Evolutionary conservation across 2,329 filamentous ascomycete genomes (phyloP), one percentile per base, ranked within the genome.

Genomic region (Diaporthe citriasiana): DNA sequence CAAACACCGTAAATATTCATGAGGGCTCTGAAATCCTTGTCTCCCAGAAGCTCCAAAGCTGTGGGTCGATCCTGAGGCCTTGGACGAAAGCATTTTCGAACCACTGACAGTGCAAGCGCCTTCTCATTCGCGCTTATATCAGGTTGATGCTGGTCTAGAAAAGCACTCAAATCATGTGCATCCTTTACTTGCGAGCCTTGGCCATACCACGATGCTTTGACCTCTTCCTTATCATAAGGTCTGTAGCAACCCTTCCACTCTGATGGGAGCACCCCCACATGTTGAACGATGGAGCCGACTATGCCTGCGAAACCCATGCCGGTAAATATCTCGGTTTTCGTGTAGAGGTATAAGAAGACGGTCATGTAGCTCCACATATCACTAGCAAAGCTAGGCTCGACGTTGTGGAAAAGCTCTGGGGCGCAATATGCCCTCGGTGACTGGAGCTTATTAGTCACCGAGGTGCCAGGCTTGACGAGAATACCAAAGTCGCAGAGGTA

Each of bases 401-500:
- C n/a, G n/a, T 53, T 12, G 12, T 68, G 45, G 30, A 68, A 68
- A 1, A 68, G 63, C 63, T 40, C 45, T 3, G 63, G 63, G 30
- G 63, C 63, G 15, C 63, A 53, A 17, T 66, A 66, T 7, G 6
- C 19, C 25, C 27, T 10, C 27, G 30, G 63, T 17, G 63, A 66
- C 45, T 51, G 45, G 45, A 51, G 63, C 63, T 68, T 68, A 10
- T 51, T n/a, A 38, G 47, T 13, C 15, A 51, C 63, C 17, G 45
- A 38, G 17, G 27, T 68, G 4, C 63, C 63, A 8, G 63, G 15
- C 22, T 51, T 27, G 45, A 68, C 10, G 12, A 66, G 63, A 17
- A 66, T 66, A 6, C 63, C 63, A 30, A 66, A 38, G 17, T 66
- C 27, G 42, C n/a, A 66, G 19, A 66, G 60, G 22, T 66, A 51